phyloP scores from a whole-genome alignment of 306 rosid genomes.

The Argentina anserina region DNA sequence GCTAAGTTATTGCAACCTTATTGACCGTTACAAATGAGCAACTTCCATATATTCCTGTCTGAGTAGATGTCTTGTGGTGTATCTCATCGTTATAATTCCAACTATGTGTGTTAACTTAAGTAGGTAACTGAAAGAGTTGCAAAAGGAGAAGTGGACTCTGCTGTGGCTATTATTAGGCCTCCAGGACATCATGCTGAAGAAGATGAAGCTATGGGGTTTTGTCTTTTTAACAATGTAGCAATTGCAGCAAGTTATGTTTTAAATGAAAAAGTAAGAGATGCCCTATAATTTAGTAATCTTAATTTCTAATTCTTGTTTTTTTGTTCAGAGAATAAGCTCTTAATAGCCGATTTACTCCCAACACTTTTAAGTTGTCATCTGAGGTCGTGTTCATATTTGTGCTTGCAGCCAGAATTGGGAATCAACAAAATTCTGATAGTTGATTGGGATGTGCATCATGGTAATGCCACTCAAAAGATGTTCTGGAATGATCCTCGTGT shows the following conservation, averaged over 20 bases:
- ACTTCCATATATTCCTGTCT: neutral
- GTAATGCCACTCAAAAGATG: slow-evolving; percentile 93
- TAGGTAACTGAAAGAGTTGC: slow-evolving; percentile 78
- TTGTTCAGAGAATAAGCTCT: neutral
- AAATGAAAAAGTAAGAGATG: slow-evolving; percentile 58
- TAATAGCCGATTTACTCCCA: neutral
- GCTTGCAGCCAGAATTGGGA: slow-evolving; percentile 74
- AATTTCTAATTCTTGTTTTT: neutral
- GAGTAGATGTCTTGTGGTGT: neutral
- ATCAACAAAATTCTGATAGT: slow-evolving; percentile 73
- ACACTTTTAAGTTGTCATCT: slow-evolving; percentile 16
- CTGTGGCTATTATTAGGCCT: slow-evolving; percentile 85
- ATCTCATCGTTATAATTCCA: slow-evolving; percentile 12
- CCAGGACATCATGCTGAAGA: slow-evolving; percentile 98
- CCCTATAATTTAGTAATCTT: neutral
- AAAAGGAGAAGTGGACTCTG: slow-evolving; percentile 71
- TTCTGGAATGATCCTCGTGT: slow-evolving; percentile 83
- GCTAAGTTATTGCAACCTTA: neutral
- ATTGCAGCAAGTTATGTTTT: slow-evolving; percentile 64
- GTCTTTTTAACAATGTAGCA: slow-evolving; percentile 90
- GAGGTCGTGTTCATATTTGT: slow-evolving; percentile 17
- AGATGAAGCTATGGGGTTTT: slow-evolving; percentile 86
- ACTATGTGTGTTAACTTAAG: slow-evolving; percentile 23
- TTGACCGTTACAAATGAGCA: neutral
- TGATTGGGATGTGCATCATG: slow-evolving; percentile 99